phyloP scores from a whole-genome alignment of 176 grass and related monocot genomes.

The Microstegium vimineum region DNA sequence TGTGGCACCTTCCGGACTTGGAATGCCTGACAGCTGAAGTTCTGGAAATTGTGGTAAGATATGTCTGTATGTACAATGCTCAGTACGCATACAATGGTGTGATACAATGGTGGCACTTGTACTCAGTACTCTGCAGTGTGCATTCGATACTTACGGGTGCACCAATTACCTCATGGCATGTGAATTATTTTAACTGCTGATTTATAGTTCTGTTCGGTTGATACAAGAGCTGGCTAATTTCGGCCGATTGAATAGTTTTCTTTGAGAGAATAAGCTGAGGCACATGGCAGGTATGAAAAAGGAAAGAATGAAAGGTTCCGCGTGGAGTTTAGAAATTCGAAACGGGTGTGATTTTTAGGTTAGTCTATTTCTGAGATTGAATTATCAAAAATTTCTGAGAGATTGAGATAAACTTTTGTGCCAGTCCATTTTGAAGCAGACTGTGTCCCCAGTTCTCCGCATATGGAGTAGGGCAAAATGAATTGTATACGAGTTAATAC shows the following conservation, averaged over 20 bases:
- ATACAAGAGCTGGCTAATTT: too few species aligned
- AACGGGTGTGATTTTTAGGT: neutral
- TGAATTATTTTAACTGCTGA: neutral
- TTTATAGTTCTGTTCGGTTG: too few species aligned
- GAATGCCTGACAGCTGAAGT: neutral
- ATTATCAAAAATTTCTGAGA: neutral
- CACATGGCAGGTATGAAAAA: neutral
- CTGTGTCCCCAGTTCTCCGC: neutral
- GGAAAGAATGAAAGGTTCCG: neutral
- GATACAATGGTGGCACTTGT: neutral
- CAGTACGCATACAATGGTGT: neutral
- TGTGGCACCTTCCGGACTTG: conserved; percentile 11
- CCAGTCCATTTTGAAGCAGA: neutral
- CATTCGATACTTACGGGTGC: neutral
- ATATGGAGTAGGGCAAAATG: neutral
- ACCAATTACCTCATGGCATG: neutral
- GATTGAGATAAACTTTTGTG: neutral
- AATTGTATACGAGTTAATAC: neutral
- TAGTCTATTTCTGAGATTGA: neutral
- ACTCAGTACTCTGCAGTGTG: neutral
- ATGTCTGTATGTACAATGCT: neutral
- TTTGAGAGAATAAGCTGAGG: too few species aligned
- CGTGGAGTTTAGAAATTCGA: neutral
- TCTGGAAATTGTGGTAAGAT: neutral
- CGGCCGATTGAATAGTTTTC: too few species aligned